Percentiles rank a stretch among this genome's conserved stretches.
phyloP scores from a whole-genome alignment of 1,284 basidiomycete species.

The Mycosarcoma maydis region DNA sequence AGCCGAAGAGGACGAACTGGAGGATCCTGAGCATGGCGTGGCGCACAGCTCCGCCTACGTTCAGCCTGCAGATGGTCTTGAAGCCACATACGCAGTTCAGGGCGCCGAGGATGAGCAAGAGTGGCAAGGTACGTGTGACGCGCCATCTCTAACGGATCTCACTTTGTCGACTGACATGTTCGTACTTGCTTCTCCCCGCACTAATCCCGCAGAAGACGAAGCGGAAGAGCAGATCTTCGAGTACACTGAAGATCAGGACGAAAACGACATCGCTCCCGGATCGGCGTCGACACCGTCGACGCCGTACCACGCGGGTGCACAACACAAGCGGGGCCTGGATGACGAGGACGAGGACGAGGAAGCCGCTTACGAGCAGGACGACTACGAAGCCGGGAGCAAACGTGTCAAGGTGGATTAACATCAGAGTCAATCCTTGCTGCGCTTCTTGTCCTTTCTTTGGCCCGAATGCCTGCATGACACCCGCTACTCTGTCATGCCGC shows the following conservation, averaged over 20 bases:
- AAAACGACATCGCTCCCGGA: background rate
- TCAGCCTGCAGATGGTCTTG: slow-evolving; percentile 10
- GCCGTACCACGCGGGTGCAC: slow-evolving; percentile 5
- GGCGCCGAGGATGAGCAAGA: slow-evolving; percentile 8
- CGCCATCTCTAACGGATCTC: background rate
- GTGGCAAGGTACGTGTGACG: slow-evolving; percentile 23
- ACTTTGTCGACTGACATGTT: slow-evolving; percentile 2
- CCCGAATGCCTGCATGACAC: no score
- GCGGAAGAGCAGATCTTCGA: slow-evolving; percentile 51
- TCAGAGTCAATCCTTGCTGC: background rate
- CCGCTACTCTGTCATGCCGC: no score
- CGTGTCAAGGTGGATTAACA: slow-evolving; percentile 37
- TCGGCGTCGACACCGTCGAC: slow-evolving; percentile 5
- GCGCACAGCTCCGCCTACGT: slow-evolving; percentile 4
- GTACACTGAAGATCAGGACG: slow-evolving; percentile 32
- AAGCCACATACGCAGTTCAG: slow-evolving; percentile 6
- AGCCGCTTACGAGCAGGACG: slow-evolving; percentile 25
- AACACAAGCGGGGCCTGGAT: slow-evolving; percentile 30
- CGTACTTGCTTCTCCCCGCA: no score
- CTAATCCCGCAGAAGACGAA: slow-evolving; percentile 7
- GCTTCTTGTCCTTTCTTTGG: no score
- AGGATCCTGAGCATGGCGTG: slow-evolving; percentile 11
- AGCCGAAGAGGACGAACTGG: slow-evolving; percentile 38
- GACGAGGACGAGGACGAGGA: slow-evolving; percentile 30
- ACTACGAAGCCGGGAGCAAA: slow-evolving; percentile 37